A percentile compares a stretch with the other conserved stretches of the same genome.
Conservation (phyloP, 192 early-diverging fungal species). For the Umbelopsis ramanniana region DNA sequence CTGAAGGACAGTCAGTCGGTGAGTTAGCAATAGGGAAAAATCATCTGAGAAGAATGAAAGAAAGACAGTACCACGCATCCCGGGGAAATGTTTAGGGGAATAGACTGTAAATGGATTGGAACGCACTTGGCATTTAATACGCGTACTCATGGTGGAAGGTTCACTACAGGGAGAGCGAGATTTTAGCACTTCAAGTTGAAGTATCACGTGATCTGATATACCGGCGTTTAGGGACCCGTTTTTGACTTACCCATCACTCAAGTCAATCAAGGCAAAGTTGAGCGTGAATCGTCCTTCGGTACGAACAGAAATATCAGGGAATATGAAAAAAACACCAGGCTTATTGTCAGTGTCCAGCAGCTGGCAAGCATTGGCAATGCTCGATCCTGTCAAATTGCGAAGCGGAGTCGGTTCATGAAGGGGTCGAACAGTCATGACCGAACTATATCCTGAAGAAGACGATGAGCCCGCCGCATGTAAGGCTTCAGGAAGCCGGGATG, state of each 20-base stretch:
- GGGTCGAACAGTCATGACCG: background rate
- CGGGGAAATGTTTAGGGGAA: conserved; percentile 43
- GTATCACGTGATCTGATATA: background rate
- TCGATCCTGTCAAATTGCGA: conserved; percentile 66
- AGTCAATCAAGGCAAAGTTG: conserved; percentile 65
- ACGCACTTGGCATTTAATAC: conserved; percentile 22
- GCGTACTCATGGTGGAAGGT: conserved; percentile 28
- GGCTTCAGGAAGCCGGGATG: background rate
- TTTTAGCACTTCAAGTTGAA: background rate
- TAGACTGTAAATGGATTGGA: conserved; percentile 41
- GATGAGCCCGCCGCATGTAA: background rate
- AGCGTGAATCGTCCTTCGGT: conserved; percentile 70
- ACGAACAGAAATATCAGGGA: conserved; percentile 72
- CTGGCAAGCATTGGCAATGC: conserved; percentile 65
- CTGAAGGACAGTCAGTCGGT: background rate
- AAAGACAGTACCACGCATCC: conserved; percentile 37
- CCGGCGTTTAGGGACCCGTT: background rate
- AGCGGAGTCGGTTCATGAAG: conserved; percentile 30
- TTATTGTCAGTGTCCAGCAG: conserved; percentile 64
- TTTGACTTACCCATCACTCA: conserved; percentile 40
- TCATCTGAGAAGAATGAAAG: background rate
- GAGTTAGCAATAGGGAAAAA: background rate
- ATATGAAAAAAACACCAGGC: conserved; percentile 70
- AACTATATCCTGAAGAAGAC: background rate
- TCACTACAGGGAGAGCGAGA: conserved; percentile 8